phyloP scores from a whole-genome alignment of 352 stramenopile species.

The Paralagenidium karlingii region DNA sequence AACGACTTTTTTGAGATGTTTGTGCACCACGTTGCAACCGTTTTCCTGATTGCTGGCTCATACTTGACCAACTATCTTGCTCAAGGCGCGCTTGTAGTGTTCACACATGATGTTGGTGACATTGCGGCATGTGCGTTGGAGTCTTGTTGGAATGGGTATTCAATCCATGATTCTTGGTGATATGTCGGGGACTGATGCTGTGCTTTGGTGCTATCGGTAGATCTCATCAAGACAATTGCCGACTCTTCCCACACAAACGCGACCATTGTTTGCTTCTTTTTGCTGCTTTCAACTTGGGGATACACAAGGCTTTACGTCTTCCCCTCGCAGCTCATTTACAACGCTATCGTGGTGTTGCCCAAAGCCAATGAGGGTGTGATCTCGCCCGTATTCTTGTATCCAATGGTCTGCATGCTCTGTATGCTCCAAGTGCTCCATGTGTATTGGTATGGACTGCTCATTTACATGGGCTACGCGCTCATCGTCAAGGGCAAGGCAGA shows the following conservation, averaged over 20 bases:
- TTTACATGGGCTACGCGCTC: conserved; percentile 33
- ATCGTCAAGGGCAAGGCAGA: conserved; percentile 21
- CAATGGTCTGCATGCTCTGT: conserved; percentile 19
- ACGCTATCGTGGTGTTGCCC: conserved; percentile 13
- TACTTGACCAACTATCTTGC: conserved; percentile 36
- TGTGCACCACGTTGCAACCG: conserved; percentile 37
- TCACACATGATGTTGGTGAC: conserved; percentile 38
- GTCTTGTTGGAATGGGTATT: too few relatives aligned
- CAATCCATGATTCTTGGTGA: background rate
- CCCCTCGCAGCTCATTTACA: conserved; percentile 22
- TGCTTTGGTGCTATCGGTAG: too few relatives aligned
- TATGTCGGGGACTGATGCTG: too few relatives aligned
- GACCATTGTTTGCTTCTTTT: conserved; percentile 16
- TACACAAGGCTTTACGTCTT: conserved; percentile 25
- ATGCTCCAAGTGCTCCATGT: conserved; percentile 25
- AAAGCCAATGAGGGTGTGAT: conserved; percentile 12
- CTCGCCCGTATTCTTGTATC: conserved; percentile 16
- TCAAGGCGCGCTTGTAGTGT: conserved; percentile 26
- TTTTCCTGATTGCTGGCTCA: conserved; percentile 32
- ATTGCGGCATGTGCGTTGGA: conserved; percentile 34
- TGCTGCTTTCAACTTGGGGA: conserved; percentile 19
- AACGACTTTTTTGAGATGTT: conserved; percentile 53
- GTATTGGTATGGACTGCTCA: conserved; percentile 27
- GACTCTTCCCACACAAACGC: conserved; percentile 24
- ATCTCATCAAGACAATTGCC: conserved; percentile 55